Base-by-base conservation (phyloP, 2,329 filamentous ascomycete genomes). In the Kalmusia sp. region DNA sequence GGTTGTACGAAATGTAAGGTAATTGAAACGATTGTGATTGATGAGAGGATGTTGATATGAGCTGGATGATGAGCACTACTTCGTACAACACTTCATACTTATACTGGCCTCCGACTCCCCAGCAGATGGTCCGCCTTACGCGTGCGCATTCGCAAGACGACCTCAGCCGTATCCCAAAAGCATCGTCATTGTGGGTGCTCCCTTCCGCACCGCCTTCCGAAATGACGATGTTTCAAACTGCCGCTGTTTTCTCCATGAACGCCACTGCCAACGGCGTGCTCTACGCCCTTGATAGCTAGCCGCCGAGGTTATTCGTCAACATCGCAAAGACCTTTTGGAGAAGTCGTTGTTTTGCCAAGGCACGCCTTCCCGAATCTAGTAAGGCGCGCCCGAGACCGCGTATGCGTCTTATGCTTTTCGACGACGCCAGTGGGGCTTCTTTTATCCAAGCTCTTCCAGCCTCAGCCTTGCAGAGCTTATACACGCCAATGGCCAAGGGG, bases 351-450 rank as follows among this genome's bases (percentile, higher is more conserved):
- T 17, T 19, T 28, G 39, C 39, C 39, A 43, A 43, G 39, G n/a
- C 39, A 6, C 15, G 17, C 4, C 3, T 17, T 15, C 39, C 3
- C 7, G 30, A 17, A 12, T 19, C 14, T 43, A 43, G 39, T 8
- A n/a, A n/a, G n/a, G n/a, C n/a, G n/a, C n/a, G n/a, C n/a, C n/a
- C n/a, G n/a, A n/a, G 15, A 19, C 39, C 39, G 39, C 39, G 39
- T 43, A 22, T 39, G 39, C 39, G n/a, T n/a, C n/a, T n/a, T n/a
- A n/a, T n/a, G n/a, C n/a, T n/a, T 43, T 43, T 41, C 17, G 24
- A 30, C 24, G n/a, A 17, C 30, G 25, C 39, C 15, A 43, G 39
- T 43, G 39, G 39, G 39, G 39, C 39, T 43, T 43, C 39, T 43
- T 43, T 28, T 25, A 30, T 28, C 14, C 12, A 43, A 43, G 39